Evolutionary conservation across 495 filamentous ascomycete species (phyloP).

Genomic region (Penicillium malachiteum): DNA sequence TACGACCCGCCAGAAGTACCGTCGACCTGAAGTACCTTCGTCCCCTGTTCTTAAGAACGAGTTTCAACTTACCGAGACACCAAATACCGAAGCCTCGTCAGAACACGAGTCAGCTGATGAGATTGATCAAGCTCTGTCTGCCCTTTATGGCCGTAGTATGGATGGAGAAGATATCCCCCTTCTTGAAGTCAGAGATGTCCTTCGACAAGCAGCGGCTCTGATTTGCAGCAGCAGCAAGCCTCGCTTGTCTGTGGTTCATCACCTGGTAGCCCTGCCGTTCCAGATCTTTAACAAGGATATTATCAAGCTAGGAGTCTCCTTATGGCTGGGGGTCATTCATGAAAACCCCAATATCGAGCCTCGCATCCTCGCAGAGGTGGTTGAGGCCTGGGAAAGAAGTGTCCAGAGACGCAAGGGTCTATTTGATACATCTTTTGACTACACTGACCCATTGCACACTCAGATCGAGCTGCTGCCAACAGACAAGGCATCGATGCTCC

Average conservation of each 20-base stretch:
- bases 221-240: slow-evolving; percentile 73
- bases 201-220: slow-evolving; percentile 79
- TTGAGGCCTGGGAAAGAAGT: slow-evolving; percentile 81
- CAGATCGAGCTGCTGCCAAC: slow-evolving; percentile 92
- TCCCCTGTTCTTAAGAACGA: slow-evolving; percentile 14
- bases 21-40: slow-evolving; percentile 64
- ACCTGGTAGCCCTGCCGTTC: slow-evolving; percentile 90
- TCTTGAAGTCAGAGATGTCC: slow-evolving; percentile 70
- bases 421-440: slow-evolving; percentile 72
- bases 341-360: slow-evolving; percentile 88
- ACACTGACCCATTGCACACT: slow-evolving; percentile 80
- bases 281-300: slow-evolving; percentile 88
- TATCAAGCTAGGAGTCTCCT: slow-evolving; percentile 89
- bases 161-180: slow-evolving; percentile 67
- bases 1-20: slow-evolving; percentile 93
- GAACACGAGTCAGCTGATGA: slow-evolving; percentile 20
- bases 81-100: not conserved
- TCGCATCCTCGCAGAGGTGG: slow-evolving; percentile 77
- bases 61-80: slow-evolving; percentile 1
- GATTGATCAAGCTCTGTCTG: slow-evolving; percentile 35
- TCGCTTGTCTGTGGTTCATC: slow-evolving; percentile 73
- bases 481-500: slow-evolving; percentile 71
- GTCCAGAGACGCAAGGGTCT: slow-evolving; percentile 73
- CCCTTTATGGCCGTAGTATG: slow-evolving; percentile 66
- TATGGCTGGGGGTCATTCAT: slow-evolving; percentile 96